Conservation (phyloP, 225 moss, liverwort and hornwort species). For the Antitrichia curtipendula region DNA sequence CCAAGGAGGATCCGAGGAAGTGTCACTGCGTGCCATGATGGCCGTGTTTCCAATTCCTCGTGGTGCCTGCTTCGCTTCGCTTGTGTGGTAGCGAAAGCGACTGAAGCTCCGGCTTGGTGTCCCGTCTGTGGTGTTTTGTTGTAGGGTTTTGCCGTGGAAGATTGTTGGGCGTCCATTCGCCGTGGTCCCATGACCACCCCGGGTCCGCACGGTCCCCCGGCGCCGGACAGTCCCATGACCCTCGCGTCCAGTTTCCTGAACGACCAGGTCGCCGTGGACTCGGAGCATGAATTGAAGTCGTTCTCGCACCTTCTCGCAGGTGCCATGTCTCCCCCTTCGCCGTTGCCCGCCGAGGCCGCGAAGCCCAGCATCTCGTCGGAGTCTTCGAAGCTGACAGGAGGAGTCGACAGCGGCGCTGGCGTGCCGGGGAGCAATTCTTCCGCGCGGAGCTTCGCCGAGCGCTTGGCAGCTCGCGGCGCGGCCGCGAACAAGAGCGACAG, state of each 20-base stretch:
- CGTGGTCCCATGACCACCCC: constrained; percentile 2
- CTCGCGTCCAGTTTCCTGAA: constrained; percentile 60
- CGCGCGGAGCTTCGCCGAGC: constrained; percentile 57
- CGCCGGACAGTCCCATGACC: constrained; percentile 49
- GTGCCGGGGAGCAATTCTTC: constrained; percentile 15
- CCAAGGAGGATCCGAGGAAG: neutral
- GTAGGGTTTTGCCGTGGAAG: constrained; percentile 10
- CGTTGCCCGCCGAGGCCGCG: neutral
- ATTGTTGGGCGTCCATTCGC: neutral
- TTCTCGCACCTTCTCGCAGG: constrained; percentile 74
- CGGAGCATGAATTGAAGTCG: constrained; percentile 65
- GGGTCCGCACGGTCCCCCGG: neutral
- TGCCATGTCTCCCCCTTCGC: constrained; percentile 27
- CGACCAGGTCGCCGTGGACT: constrained; percentile 25
- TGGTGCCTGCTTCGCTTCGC: neutral
- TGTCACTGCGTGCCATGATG: neutral
- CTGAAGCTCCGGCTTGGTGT: neutral
- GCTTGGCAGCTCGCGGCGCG: constrained; percentile 48
- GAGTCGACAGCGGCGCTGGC: neutral
- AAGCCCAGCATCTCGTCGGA: neutral
- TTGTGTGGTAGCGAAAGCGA: neutral
- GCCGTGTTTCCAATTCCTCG: neutral
- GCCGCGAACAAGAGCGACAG: constrained; percentile 12
- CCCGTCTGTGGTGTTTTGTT: neutral
- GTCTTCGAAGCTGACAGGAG: neutral